Percentiles rank a stretch among this genome's conserved stretches.
Evolutionary conservation across 2,329 filamentous ascomycete genomes (phyloP).

Genomic region (Fusarium xylarioides): DNA sequence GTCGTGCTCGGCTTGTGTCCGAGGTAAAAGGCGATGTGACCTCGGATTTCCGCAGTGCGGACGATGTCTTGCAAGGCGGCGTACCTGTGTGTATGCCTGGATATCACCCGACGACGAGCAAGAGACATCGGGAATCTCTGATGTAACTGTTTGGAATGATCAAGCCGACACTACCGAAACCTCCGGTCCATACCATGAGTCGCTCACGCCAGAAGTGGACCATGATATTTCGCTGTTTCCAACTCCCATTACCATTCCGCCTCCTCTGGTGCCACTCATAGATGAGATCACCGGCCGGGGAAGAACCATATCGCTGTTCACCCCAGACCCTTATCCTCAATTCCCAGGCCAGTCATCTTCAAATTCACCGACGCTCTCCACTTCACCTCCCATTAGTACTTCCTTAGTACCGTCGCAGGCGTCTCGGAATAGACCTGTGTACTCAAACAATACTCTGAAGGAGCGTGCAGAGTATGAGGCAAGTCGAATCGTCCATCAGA

Average conservation of each 20-base stretch:
- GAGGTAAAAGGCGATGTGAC: neutral
- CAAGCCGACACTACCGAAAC: accelerated
- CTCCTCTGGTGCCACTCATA: neutral
- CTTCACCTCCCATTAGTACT: accelerated
- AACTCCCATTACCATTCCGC: neutral
- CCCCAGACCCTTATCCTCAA: neutral
- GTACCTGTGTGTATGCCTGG: neutral
- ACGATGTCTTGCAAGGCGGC: neutral
- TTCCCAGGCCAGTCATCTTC: accelerated
- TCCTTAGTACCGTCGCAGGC: accelerated
- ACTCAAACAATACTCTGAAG: neutral
- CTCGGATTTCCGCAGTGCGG: neutral
- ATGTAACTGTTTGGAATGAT: neutral
- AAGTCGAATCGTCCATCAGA: accelerated
- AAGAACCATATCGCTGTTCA: neutral
- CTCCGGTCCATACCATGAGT: accelerated
- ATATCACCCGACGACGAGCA: neutral
- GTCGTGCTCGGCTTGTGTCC: neutral
- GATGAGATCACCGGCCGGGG: neutral
- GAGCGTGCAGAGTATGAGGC: neutral
- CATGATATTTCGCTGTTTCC: neutral
- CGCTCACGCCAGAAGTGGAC: accelerated
- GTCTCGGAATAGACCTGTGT: accelerated
- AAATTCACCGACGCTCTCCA: too few relatives aligned
- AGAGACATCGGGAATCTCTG: accelerated